Evolutionary conservation across 768 basidiomycete species (phyloP), one percentile per base, ranked within the genome.

Genomic region (Podaxis sp.): DNA sequence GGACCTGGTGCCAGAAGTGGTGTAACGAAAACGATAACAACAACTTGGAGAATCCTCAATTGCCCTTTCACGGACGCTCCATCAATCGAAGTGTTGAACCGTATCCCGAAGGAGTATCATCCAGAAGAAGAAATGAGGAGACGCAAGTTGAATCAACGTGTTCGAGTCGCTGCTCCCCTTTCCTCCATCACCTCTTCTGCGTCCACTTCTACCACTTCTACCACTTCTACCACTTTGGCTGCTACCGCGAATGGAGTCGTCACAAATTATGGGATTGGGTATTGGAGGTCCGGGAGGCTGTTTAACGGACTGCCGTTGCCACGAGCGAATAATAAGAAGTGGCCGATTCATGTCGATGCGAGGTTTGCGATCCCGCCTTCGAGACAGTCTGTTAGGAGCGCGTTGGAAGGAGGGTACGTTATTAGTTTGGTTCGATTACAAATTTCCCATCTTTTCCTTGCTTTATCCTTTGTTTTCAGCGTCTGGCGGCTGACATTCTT

Each of bases 231-330:
- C n/a, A 7, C 57, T 47, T 37, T 33, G 7, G 29, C 29, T 5
- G 4, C 19, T 25, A n/a, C 38, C 12, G 17, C 40, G 11, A 25
- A 27, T 40, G 12, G 4, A 7, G 8, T 8, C 13, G 41, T 13
- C 40, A 6, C 22, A 24, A 15, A 0, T 1, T 60, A 25, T 43
- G 51, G 59, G 3, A 24, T 53, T 22, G 17, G 50, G 17, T 49
- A n/a, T 17, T 56, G 61, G 54, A 47, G 55, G 3, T 60, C 25
- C 15, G 83, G 83, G 1, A 72, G 79, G 4, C 68, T 85, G 15
- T 85, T 82, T 66, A 82, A 80, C 0, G 80, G 74, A 37, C 76
- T 84, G 4, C 82, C 82, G 0, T 69, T 85, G 0, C 83, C 84
- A 0, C 69, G 82, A 22, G 62, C 67, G n/a, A 33, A 36, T 13